Percentiles rank a stretch among this genome's conserved stretches.
Conservation (phyloP, 495 filamentous ascomycete genomes). For the Neurospora sp. region DNA sequence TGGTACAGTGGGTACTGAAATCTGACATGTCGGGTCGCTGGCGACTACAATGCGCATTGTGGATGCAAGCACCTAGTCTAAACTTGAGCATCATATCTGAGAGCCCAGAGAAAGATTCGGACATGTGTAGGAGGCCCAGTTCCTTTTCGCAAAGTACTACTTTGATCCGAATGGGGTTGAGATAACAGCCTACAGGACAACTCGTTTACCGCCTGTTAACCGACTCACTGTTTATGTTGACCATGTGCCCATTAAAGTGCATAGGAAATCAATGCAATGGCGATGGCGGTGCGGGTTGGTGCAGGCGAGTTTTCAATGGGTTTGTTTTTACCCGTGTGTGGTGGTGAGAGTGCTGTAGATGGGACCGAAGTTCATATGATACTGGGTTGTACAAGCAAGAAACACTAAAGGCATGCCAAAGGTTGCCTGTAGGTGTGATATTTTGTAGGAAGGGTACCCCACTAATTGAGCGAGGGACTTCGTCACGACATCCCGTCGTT, state of each 20-base stretch:
- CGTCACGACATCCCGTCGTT: background rate
- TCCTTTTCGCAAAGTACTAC: background rate
- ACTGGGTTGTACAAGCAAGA: background rate
- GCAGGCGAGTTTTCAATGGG: background rate
- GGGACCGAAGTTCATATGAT: background rate
- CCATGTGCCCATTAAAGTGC: background rate
- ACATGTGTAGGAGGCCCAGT: background rate
- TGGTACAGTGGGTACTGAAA: background rate
- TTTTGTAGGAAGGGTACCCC: background rate
- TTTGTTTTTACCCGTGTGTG: background rate
- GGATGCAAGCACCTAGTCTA: background rate
- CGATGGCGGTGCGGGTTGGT: background rate
- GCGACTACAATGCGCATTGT: background rate
- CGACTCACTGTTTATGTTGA: background rate
- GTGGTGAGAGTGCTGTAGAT: background rate
- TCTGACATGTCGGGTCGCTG: background rate
- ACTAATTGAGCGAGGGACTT: background rate
- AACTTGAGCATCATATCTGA: background rate
- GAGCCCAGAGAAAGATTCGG: background rate
- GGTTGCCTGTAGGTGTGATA: background rate
- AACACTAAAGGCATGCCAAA: background rate
- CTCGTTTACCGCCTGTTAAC: background rate
- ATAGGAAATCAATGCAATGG: background rate
- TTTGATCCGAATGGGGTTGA: background rate
- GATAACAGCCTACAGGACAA: background rate